Base-by-base conservation (phyloP, 2,329 filamentous ascomycete species). In the Calonectria hongkongensis region DNA sequence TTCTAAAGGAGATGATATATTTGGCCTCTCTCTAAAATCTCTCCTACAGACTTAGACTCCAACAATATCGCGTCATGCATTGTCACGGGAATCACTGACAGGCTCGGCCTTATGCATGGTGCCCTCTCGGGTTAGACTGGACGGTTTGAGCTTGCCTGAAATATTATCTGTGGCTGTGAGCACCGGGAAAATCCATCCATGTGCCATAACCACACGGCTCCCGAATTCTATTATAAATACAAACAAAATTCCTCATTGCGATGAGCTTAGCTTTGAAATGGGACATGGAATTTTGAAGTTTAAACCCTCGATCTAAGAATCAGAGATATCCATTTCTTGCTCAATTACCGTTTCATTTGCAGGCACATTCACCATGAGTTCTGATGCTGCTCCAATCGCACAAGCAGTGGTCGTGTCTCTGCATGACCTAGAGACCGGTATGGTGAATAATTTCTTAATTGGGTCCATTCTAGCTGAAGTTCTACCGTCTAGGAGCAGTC, bases 401-500 rank as follows among this genome's bases (percentile, higher is more conserved):
- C 86, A 91, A 71, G 88, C 90, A 25, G 88, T 92, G 16, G 89
- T 90, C 0, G 90, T 93, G 25, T 92, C 90, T 50, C 84, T 93
- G n/a, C 81, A 88, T 28, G 90, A 93, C 74, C 86, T 93, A 43
- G 86, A 89, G 77, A 88, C 85, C 77, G 90, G 91, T 92, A 85
- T 77, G 84, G 79, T 72, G 64, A 67, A 43, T 60, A 50, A 39
- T 39, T 51, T 62, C 15, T 12, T 64, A 51, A 21, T 21, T 21
- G 25, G 64, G 56, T 58, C 66, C 66, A 68, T 63, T 60, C 30
- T 21, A 12, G 69, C 33, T 60, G 8, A 33, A 47, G 76, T 68
- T 77, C 43, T 47, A 76, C 6, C 62, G 43, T 67, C 50, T 75
- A 94, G 93, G 91, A 27, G 89, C 89, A 70, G 88, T 96, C 50